Percentiles rank a stretch among this genome's conserved stretches.
Evolutionary conservation across 129 eudicot species (phyloP).

Genomic region (Centrapalus pauciflorus): DNA sequence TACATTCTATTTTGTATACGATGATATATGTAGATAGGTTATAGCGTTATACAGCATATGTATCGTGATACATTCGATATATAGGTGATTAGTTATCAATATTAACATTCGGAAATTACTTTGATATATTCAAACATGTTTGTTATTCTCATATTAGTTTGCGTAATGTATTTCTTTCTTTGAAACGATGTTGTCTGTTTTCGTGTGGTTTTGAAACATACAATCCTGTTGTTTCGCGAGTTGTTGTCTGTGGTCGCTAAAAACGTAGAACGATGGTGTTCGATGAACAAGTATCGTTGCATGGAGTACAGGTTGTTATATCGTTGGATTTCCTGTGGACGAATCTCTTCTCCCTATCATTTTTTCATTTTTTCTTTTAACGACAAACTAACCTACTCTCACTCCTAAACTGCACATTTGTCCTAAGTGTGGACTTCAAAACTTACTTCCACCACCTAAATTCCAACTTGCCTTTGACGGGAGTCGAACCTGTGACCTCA

Average conservation of each 20-base stretch:
- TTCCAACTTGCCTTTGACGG: too few species aligned
- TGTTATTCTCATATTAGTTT: not conserved
- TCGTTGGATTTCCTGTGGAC: not conserved
- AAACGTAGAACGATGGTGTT: not conserved
- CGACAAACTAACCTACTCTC: too few species aligned
- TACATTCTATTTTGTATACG: slow-evolving; percentile 25
- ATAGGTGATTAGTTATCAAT: not conserved
- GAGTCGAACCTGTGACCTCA: too few species aligned
- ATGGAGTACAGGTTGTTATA: not conserved
- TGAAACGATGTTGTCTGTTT: not conserved
- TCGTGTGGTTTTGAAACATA: not conserved
- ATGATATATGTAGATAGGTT: slow-evolving; percentile 35
- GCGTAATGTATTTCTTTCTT: not conserved
- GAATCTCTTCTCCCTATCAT: too few species aligned
- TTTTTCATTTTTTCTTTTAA: too few species aligned
- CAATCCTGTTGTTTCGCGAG: not conserved
- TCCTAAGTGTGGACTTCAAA: too few species aligned
- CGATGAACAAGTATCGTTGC: not conserved
- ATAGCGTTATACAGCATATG: slow-evolving; percentile 26
- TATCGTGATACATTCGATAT: slow-evolving; percentile 16
- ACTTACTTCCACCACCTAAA: too few species aligned
- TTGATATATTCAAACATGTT: not conserved
- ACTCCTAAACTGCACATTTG: too few species aligned
- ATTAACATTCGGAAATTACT: slow-evolving; percentile 19
- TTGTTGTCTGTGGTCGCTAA: not conserved